Evolutionary conservation across 306 rosid species (phyloP).

Genomic region (Ceratonia siliqua): DNA sequence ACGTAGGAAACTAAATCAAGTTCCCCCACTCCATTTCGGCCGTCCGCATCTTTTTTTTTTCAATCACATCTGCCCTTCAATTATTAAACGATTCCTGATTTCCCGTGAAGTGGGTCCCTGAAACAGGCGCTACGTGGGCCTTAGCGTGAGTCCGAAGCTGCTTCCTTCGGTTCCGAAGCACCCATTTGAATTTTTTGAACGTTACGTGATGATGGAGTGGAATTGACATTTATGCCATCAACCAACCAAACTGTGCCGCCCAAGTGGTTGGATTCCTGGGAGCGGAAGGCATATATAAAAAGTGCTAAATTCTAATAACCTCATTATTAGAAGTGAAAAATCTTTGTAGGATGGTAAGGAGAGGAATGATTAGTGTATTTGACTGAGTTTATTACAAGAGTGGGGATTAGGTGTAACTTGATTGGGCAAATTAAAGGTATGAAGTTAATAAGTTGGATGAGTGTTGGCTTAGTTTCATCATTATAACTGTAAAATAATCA

Average conservation of each 20-base stretch:
- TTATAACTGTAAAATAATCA: slow-evolving; percentile 21
- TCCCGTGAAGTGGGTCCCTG: slow-evolving; percentile 46
- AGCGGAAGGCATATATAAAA: no score
- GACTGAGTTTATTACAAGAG: not conserved
- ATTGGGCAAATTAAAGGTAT: not conserved
- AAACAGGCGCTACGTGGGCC: slow-evolving; percentile 59
- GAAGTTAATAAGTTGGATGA: slow-evolving; percentile 27
- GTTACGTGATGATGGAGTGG: slow-evolving; percentile 37
- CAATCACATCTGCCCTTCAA: not conserved
- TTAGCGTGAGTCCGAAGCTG: slow-evolving; percentile 34
- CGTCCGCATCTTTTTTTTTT: not conserved
- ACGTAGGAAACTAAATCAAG: not conserved
- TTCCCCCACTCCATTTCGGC: not conserved
- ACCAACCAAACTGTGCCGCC: not conserved
- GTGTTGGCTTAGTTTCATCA: slow-evolving; percentile 35
- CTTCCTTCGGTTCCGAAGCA: slow-evolving; percentile 45
- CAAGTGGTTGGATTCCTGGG: not conserved
- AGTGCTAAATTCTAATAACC: no score
- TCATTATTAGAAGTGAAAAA: no score
- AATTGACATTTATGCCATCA: slow-evolving; percentile 37
- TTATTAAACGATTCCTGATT: not conserved
- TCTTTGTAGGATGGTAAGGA: not conserved
- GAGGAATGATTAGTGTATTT: no score
- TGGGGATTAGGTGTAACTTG: not conserved
- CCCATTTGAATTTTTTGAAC: slow-evolving; percentile 72